Conservation (phyloP, 176 grass and related monocot genomes). For the Oryza longistaminata region DNA sequence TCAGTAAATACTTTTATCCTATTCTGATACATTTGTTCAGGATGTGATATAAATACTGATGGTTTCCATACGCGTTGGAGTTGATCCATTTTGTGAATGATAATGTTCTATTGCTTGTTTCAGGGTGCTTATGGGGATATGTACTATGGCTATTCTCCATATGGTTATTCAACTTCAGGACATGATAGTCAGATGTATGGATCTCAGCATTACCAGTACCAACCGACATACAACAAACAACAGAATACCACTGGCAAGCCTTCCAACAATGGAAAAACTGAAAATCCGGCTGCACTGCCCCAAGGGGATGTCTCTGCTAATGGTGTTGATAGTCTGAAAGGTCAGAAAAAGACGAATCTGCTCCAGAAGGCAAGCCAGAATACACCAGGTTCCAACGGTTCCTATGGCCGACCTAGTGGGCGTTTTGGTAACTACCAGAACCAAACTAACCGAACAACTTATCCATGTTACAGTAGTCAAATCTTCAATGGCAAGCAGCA, state of each 20-base stretch:
- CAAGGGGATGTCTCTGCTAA: constrained; percentile 44
- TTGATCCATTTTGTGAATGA: not conserved
- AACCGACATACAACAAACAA: constrained; percentile 47
- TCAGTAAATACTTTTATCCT: not conserved
- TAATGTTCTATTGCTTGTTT: constrained; percentile 9
- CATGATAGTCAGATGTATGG: constrained; percentile 66
- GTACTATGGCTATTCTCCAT: constrained; percentile 65
- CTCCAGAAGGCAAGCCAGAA: constrained; percentile 33
- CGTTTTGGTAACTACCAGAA: constrained; percentile 47
- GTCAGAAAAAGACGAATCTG: constrained; percentile 35
- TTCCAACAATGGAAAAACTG: constrained; percentile 37
- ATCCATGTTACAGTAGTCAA: constrained; percentile 49
- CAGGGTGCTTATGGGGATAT: constrained; percentile 79
- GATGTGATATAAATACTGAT: not conserved
- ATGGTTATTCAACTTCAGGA: constrained; percentile 45
- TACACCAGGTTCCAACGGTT: constrained; percentile 27
- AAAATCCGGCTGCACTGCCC: constrained; percentile 17
- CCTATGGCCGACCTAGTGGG: constrained; percentile 31
- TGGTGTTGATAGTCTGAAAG: constrained; percentile 25
- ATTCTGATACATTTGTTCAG: not conserved
- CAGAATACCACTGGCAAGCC: constrained; percentile 40
- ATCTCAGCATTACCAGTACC: constrained; percentile 59
- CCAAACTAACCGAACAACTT: constrained; percentile 31
- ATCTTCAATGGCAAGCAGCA: constrained; percentile 52
- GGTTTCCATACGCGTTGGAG: not conserved